A percentile compares a stretch with the other conserved stretches of the same genome.
These are phyloP conservation scores for Ophiocordyceps camponoti-floridani DNA, from an alignment of 2,329 filamentous ascomycete genomes.

Conservation along the genomic window DNA sequence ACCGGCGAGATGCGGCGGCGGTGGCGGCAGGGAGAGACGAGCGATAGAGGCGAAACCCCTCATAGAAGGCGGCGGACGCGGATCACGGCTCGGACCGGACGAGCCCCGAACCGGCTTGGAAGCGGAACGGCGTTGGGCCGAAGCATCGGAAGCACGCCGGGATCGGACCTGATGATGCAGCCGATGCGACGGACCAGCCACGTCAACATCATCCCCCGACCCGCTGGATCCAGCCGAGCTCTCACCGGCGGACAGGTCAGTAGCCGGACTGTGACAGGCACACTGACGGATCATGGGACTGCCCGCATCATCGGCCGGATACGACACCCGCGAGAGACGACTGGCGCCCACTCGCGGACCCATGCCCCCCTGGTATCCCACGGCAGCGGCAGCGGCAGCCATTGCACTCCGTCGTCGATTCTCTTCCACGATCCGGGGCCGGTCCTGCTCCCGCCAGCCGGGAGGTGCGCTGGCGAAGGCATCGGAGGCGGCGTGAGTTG, in stretches of 20 bases:
- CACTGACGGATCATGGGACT: slow-evolving; percentile 19
- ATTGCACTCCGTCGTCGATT: slow-evolving; percentile 31
- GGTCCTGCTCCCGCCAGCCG: slow-evolving; percentile 28
- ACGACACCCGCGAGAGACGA: slow-evolving; percentile 25
- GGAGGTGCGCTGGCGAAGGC: slow-evolving; percentile 35
- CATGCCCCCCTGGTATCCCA: slow-evolving; percentile 18
- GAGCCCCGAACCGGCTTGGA: slow-evolving; percentile 4
- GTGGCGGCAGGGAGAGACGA: slow-evolving; percentile 1
- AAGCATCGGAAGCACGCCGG: slow-evolving; percentile 13
- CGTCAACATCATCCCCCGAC: slow-evolving; percentile 21
- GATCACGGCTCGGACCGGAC: slow-evolving; percentile 5
- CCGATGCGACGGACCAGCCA: slow-evolving; percentile 10
- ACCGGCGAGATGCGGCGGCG: not conserved
- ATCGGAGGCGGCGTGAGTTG: slow-evolving; percentile 43
- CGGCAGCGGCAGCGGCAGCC: slow-evolving; percentile 25
- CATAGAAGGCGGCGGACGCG: slow-evolving; percentile 13
- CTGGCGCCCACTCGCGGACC: slow-evolving; percentile 28
- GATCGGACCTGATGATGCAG: slow-evolving; percentile 12
- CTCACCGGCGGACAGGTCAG: slow-evolving; percentile 5
- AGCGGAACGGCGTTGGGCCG: slow-evolving; percentile 6
- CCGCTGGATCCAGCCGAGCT: slow-evolving; percentile 20
- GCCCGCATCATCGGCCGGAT: slow-evolving; percentile 19
- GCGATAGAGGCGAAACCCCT: slow-evolving; percentile 11
- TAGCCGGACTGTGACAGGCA: not conserved
- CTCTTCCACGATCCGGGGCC: slow-evolving; percentile 27